Evolutionary conservation across 306 rosid species (phyloP), one percentile per base, ranked within the genome.

Genomic region (Morella rubra): DNA sequence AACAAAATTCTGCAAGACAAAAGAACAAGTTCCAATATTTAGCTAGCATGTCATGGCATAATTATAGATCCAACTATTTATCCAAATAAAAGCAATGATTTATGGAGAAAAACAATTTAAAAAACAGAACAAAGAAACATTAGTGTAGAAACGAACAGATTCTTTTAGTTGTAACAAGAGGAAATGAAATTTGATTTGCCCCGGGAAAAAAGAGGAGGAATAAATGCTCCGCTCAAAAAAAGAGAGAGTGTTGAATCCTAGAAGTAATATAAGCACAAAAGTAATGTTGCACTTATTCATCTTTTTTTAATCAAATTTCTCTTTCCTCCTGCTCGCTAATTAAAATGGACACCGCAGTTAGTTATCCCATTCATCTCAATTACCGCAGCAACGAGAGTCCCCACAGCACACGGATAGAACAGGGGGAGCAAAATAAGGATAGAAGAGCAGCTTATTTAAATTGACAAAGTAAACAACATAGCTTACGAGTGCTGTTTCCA

Each of bases 1-100:
- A 72, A 44, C 58, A 44, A 69, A 12, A 77, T 77, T 65, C 85
- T 81, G 85, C 72, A 66, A 56, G 62, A 76, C 15, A 41, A 51
- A 51, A 13, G 24, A 45, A 2, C 3, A 60, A 60, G 44, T 24
- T 27, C 5, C 66, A 60, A 27, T 32, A 60, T 60, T 60, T 16
- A 60, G 7, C 44, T 5, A 60, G 66, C 44, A 60, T 60, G 16
- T 60, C 66, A 60, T 24, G 6, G 66, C 40, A 27, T 60, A 22
- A 24, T 60, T 18, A 13, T 24, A 10, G 27, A 60, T 7, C 5
- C 66, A 59, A 60, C 10, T 32, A 5, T 60, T 60, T 5, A 60
- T 60, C 66, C 37, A 32, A 50, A 50, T n/a, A 50, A 50, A 50
- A 13, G 54, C 54, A 11, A 14, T 50, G 54, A 50, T 50, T 6